Percentiles rank a stretch among this genome's conserved stretches.
Conservation (phyloP, 495 filamentous ascomycete genomes). For the Podospora comata region DNA sequence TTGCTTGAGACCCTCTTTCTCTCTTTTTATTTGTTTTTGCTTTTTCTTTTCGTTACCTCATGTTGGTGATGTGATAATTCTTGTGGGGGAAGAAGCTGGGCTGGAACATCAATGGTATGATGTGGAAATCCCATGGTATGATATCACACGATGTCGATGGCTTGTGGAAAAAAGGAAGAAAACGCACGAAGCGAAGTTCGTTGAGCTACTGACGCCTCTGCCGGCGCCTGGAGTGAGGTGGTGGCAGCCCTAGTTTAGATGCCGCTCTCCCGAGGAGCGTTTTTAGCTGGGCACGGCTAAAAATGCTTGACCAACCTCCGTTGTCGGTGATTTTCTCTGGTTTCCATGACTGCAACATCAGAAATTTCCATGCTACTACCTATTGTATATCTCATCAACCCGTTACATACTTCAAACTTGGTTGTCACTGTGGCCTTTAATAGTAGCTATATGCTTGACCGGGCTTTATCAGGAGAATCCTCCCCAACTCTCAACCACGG, state of each 20-base stretch:
- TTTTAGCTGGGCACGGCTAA: neutral
- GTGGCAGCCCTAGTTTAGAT: constrained; percentile 1
- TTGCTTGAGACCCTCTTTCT: neutral
- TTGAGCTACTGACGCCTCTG: neutral
- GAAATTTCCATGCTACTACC: neutral
- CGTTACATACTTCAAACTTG: neutral
- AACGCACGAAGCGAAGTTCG: neutral
- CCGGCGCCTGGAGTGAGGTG: neutral
- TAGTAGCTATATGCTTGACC: too few species aligned
- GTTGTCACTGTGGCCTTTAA: too few species aligned
- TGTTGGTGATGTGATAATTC: neutral
- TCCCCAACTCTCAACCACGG: neutral
- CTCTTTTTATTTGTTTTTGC: neutral
- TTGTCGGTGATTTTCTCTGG: constrained; percentile 1
- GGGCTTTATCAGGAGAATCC: too few species aligned
- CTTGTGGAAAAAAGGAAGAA: neutral
- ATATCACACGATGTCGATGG: neutral
- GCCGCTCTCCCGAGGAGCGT: constrained; percentile 1
- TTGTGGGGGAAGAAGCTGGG: neutral
- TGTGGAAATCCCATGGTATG: neutral
- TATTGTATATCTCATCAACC: neutral
- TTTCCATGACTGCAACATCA: neutral
- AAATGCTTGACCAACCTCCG: neutral
- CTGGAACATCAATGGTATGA: neutral
- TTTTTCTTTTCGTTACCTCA: neutral